Evolutionary conservation across 768 basidiomycete genomes (phyloP), one percentile per base, ranked within the genome.

Genomic region (Cyathus striatus): DNA sequence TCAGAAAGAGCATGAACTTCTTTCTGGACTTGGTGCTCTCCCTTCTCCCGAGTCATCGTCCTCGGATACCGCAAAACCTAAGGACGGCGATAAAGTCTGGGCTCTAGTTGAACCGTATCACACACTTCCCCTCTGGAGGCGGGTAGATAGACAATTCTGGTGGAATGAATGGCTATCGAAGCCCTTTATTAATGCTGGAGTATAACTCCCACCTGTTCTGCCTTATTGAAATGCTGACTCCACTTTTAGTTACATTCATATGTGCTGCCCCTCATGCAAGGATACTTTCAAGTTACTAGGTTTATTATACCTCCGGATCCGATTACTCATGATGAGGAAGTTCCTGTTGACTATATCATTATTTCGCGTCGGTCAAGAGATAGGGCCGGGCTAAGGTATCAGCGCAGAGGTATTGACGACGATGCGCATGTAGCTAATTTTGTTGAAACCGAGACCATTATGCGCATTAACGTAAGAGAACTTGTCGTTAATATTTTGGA

Each of bases 341-440:
- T 70, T 0, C 59, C 69, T 5, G 79, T 91, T 7, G 83, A 90
- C 49, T 90, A 97, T 51, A 70, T 83, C 20, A 69, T 98, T 39
- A 75, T 94, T 24, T 96, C 93, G 2, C 73, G 96, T 30, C 69
- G 96, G 10, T 91, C 90, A 33, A 76, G 85, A 49, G 82, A 97
- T 59, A 78, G 96, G 35, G 91, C 94, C 4, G 96, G 96, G 1
- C 67, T 98, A 51, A 74, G 96, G 34, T 99, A 95, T 64, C 96
- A 98, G 61, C 77, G 96, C 33, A 73, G 96, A 53, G 96, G 96
- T 2, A 80, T 97, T 41, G 94, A 98, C 54, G 90, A 94, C 49
- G 83, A 89, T 45, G 90, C 92, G 4, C 77, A 90, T 57, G 94
- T 93, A 3, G 94, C 92, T 1, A 98, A 98, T 63, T 93, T 97